phyloP scores from a whole-genome alignment of 768 basidiomycete genomes.

The Suillus luteus region DNA sequence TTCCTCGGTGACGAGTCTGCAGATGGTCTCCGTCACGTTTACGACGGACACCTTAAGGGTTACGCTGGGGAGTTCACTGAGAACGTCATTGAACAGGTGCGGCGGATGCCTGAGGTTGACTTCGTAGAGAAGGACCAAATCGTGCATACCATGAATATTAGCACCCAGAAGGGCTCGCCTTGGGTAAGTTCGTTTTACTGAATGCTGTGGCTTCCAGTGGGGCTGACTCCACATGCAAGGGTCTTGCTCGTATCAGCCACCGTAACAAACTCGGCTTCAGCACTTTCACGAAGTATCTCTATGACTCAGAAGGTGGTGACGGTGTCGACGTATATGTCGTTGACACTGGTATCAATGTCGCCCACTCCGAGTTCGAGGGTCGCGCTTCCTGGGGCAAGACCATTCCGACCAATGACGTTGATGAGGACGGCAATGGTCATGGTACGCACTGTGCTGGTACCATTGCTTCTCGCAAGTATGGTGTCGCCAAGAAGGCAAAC shows the following conservation, averaged over 20 bases:
- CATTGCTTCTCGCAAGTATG: slow-evolving; percentile 90
- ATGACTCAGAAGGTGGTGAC: slow-evolving; percentile 71
- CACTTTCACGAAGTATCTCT: slow-evolving; percentile 85
- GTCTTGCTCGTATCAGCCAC: slow-evolving; percentile 94
- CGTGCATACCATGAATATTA: slow-evolving; percentile 60
- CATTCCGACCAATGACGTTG: slow-evolving; percentile 78
- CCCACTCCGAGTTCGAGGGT: slow-evolving; percentile 85
- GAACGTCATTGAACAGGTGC: slow-evolving; percentile 70
- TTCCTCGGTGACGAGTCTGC: slow-evolving; percentile 45
- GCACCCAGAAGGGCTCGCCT: slow-evolving; percentile 68
- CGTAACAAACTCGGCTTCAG: slow-evolving; percentile 69
- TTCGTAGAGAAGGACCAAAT: slow-evolving; percentile 94
- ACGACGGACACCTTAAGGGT: slow-evolving; percentile 69
- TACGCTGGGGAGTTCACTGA: slow-evolving; percentile 82
- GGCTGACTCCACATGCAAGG: slow-evolving; percentile 49
- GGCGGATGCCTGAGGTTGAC: slow-evolving; percentile 84
- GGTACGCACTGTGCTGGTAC: slow-evolving; percentile 96
- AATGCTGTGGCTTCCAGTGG: background rate
- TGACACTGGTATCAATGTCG: slow-evolving; percentile 87
- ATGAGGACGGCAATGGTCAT: slow-evolving; percentile 94
- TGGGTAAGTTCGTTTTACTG: slow-evolving; percentile 61
- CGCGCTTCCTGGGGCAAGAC: slow-evolving; percentile 95
- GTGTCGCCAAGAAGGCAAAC: slow-evolving; percentile 93
- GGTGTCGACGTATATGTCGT: slow-evolving; percentile 92
- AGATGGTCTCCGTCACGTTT: slow-evolving; percentile 72